Evolutionary conservation across 352 stramenopile species (phyloP), one percentile per base, ranked within the genome.

Genomic region (Globisporangium middletonii): DNA sequence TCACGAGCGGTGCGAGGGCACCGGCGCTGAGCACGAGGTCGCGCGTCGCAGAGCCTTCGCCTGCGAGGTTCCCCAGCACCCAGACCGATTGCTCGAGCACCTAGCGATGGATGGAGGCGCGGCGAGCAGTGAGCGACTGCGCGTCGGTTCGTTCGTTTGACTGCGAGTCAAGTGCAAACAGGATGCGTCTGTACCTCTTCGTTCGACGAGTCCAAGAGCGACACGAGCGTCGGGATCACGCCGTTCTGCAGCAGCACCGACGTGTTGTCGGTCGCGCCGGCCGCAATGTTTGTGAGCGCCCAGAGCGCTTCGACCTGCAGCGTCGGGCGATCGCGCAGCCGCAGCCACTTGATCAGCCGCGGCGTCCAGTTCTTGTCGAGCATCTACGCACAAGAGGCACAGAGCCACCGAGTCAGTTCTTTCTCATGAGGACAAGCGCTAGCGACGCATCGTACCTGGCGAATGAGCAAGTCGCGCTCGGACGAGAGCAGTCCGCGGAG

Each of bases 281-380:
- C 89, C 5, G 95, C 92, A 67, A 98, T 98, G 72, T 98, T 98
- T 7, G 94, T 98, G 15, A 98, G 75, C 30, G 92, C 89, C 86
- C 96, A 97, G 15, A 98, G 71, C 54, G 94, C 90, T 72, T 98
- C 95, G 26, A 97, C 86, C 73, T 97, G 88, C 19, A 96, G 64
- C 53, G 82, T 90, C 50, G 82, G 83, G 50, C 79, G 79, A 62
- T 94, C 85, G 8, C 82, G 69, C 41, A 92, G 66, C 42, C 80
- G 71, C 58, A 94, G 67, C 83, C 83, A 94, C 63, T 91, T 90
- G 65, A 94, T 92, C 30, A 94, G 59, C 50, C 85, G 76, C 50
- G 85, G 84, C 43, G 83, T 94, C 83, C 83, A 92, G 65, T 94
- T 92, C 62, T 94, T 93, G 68, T 93, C 83, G 30, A 93, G 71